Conservation (phyloP, 2,329 filamentous ascomycete species). For the Fusarium burgessii region DNA sequence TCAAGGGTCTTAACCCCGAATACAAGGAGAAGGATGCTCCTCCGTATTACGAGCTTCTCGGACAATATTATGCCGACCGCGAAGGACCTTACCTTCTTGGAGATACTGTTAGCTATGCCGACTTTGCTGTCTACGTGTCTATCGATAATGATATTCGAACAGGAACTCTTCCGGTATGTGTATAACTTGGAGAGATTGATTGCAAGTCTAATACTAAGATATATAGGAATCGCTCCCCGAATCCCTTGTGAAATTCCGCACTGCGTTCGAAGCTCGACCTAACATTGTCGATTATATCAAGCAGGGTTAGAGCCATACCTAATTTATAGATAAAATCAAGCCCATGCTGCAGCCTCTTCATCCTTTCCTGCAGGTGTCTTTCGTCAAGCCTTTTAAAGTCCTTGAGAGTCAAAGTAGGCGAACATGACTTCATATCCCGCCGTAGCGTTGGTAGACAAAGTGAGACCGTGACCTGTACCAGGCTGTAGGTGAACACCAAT, state of each 20-base stretch:
- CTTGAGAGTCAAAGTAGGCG: not conserved
- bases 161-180: conserved; percentile 52
- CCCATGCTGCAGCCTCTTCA: fast-evolving
- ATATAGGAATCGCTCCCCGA: conserved; percentile 4
- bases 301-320: not conserved
- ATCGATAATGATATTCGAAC: conserved; percentile 53
- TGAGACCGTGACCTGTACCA: not conserved
- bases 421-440: not conserved
- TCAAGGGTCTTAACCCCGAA: conserved; percentile 43
- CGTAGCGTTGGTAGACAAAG: not conserved
- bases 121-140: conserved; percentile 55
- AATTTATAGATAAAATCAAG: fast-evolving
- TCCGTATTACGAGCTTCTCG: conserved; percentile 49
- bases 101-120: conserved; percentile 52
- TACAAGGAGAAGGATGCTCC: conserved; percentile 48
- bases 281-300: conserved; percentile 8
- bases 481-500: not conserved
- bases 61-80: conserved; percentile 47
- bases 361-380: fast-evolving
- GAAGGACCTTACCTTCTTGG: conserved; percentile 54
- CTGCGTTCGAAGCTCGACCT: conserved; percentile 3
- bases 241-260: conserved; percentile 4
- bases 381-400: not conserved
- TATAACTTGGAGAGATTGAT: fast-evolving
- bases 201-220: fast-evolving